A percentile compares a stretch with the other conserved stretches of the same genome.
phyloP scores from a whole-genome alignment of 2,329 filamentous ascomycete genomes.

The Nothophoma quercina region DNA sequence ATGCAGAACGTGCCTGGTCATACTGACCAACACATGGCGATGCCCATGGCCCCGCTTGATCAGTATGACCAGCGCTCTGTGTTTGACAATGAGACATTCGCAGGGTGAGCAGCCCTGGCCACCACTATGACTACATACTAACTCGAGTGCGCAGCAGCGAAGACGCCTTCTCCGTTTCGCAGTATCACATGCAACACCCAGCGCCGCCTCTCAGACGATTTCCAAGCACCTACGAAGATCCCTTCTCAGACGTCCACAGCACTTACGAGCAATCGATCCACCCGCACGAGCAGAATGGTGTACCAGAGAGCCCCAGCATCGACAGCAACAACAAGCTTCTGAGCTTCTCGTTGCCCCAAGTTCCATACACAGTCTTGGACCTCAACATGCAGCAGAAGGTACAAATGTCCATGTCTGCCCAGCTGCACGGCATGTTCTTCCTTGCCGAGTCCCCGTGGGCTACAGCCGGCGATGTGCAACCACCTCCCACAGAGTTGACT shows the following conservation, averaged over 20 bases:
- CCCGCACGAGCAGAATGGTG: slow-evolving; percentile 54
- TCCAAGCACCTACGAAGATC: slow-evolving; percentile 58
- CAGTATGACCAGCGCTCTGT: slow-evolving; percentile 65
- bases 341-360: slow-evolving; percentile 57
- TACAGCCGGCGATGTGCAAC: slow-evolving; percentile 62
- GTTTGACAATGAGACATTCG: slow-evolving; percentile 67
- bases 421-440: slow-evolving; percentile 90
- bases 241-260: slow-evolving; percentile 60
- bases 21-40: slow-evolving; percentile 48
- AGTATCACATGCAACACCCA: slow-evolving; percentile 52
- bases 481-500: slow-evolving; percentile 79
- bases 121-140: slow-evolving; percentile 29
- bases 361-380: slow-evolving; percentile 69
- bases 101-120: slow-evolving; percentile 56
- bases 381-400: slow-evolving; percentile 67
- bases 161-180: slow-evolving; percentile 53
- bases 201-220: slow-evolving; percentile 58
- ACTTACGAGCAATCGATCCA: slow-evolving; percentile 56
- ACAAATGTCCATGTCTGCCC: slow-evolving; percentile 73
- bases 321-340: slow-evolving; percentile 68
- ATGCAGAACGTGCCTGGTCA: slow-evolving; percentile 60
- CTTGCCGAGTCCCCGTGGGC: slow-evolving; percentile 79
- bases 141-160: slow-evolving; percentile 55
- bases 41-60: slow-evolving; percentile 60
- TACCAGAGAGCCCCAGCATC: slow-evolving; percentile 63